Percentiles rank a stretch among this genome's conserved stretches.
Evolutionary conservation across 306 rosid species (phyloP).

Genomic region (Lagenaria siceraria): DNA sequence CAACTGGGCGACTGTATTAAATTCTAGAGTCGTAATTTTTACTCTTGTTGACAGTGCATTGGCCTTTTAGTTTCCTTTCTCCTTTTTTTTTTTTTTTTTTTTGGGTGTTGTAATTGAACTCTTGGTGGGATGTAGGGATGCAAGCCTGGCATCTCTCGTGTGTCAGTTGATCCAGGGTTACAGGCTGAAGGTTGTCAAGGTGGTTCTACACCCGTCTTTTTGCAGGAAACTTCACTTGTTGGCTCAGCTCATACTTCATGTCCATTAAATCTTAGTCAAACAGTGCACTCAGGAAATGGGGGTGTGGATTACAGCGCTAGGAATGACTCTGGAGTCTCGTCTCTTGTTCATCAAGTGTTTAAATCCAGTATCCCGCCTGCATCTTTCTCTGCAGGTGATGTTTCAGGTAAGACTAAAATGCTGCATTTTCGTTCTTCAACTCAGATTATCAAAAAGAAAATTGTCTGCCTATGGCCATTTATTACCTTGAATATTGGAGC

Average conservation of each 20-base stretch:
- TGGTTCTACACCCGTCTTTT: conserved; percentile 23
- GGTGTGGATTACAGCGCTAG: conserved; percentile 29
- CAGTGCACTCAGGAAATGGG: conserved; percentile 20
- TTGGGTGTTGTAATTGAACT: conserved; percentile 8
- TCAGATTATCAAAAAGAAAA: not conserved
- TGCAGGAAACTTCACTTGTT: conserved; percentile 23
- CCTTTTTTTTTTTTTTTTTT: not conserved
- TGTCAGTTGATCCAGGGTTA: conserved; percentile 26
- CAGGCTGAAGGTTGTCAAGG: conserved; percentile 31
- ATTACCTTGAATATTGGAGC: not conserved
- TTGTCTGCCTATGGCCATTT: not conserved
- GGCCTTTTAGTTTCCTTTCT: not conserved
- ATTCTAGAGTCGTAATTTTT: not conserved
- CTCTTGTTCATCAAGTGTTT: conserved; percentile 18
- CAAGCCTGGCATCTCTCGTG: conserved; percentile 36
- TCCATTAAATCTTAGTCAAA: conserved; percentile 25
- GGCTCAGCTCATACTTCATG: conserved; percentile 28
- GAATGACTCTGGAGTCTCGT: conserved; percentile 19
- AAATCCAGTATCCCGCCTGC: conserved; percentile 18
- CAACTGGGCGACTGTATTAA: not conserved
- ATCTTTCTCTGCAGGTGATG: conserved; percentile 21
- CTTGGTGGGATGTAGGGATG: conserved; percentile 34
- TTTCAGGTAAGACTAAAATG: conserved; percentile 23
- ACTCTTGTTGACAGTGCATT: not conserved
- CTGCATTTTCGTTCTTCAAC: not conserved